phyloP scores from a whole-genome alignment of 805 yeast species.

The Blastobotrys robertii region DNA sequence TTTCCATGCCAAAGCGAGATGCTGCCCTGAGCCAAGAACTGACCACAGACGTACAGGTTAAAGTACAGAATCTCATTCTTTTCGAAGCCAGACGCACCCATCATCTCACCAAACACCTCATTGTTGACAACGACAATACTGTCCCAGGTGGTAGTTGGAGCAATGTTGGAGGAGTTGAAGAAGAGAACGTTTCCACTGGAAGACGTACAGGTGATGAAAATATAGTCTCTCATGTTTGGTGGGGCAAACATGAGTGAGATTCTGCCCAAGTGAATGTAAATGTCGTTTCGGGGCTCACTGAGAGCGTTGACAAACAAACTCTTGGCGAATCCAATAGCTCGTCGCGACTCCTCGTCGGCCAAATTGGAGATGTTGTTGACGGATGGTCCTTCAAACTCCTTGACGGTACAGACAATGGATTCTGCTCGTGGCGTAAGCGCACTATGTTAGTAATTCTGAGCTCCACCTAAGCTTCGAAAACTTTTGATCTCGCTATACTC shows the following conservation, averaged over 20 bases:
- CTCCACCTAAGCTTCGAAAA: too few species aligned
- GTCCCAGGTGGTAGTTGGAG: slow-evolving; percentile 45
- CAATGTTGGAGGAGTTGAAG: slow-evolving; percentile 60
- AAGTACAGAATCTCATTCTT: slow-evolving; percentile 45
- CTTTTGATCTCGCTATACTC: too few species aligned
- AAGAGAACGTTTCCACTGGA: slow-evolving; percentile 45
- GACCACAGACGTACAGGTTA: slow-evolving; percentile 54
- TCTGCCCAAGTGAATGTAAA: slow-evolving; percentile 18
- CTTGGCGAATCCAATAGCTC: slow-evolving; percentile 52
- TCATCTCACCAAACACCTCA: slow-evolving; percentile 63
- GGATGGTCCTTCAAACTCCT: slow-evolving; percentile 48
- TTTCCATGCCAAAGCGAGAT: slow-evolving; percentile 29
- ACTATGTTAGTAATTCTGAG: not conserved
- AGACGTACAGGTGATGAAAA: slow-evolving; percentile 46
- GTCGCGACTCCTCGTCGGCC: slow-evolving; percentile 28
- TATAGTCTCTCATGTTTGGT: slow-evolving; percentile 21
- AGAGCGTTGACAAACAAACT: slow-evolving; percentile 16
- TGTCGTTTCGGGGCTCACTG: slow-evolving; percentile 16
- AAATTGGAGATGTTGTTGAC: slow-evolving; percentile 24
- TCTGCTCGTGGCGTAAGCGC: slow-evolving; percentile 79
- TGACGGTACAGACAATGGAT: slow-evolving; percentile 54
- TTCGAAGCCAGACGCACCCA: slow-evolving; percentile 53
- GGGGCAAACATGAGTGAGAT: slow-evolving; percentile 12
- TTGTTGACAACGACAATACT: slow-evolving; percentile 64
- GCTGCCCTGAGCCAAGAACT: slow-evolving; percentile 48